These are phyloP conservation scores for Tylopilus balloui DNA, from an alignment of 768 basidiomycete species.

Conservation along the genomic window DNA sequence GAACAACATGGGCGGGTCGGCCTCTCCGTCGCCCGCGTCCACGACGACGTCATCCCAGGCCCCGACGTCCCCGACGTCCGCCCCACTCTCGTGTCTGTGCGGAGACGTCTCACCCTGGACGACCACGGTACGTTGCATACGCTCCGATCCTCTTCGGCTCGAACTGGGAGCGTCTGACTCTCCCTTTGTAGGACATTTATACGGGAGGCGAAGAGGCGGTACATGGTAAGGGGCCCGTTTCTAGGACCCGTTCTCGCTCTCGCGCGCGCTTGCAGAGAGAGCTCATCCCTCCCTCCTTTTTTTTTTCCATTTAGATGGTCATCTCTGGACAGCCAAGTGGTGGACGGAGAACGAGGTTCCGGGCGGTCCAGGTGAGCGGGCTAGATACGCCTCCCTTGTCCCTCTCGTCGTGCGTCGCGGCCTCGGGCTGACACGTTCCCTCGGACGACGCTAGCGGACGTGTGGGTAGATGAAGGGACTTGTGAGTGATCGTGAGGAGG, in stretches of 20 bases:
- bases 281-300: background rate
- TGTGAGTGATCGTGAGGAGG: slow-evolving; percentile 18
- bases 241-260: too few relatives aligned
- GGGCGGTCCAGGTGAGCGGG: slow-evolving; percentile 21
- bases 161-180: background rate
- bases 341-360: slow-evolving; percentile 43
- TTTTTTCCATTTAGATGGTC: slow-evolving; percentile 29
- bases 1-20: slow-evolving; percentile 49
- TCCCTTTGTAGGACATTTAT: slow-evolving; percentile 26
- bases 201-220: slow-evolving; percentile 37
- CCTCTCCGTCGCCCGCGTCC: background rate
- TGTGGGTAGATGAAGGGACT: slow-evolving; percentile 34
- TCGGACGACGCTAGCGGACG: slow-evolving; percentile 19
- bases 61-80: slow-evolving; percentile 12
- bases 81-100: slow-evolving; percentile 34
- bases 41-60: background rate
- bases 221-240: slow-evolving; percentile 30
- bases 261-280: background rate
- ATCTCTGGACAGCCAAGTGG: slow-evolving; percentile 50
- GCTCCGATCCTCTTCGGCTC: too few relatives aligned
- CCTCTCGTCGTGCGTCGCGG: background rate
- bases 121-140: slow-evolving; percentile 18
- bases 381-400: background rate
- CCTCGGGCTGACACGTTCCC: background rate
- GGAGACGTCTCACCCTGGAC: slow-evolving; percentile 41